These are phyloP conservation scores for Teunomyces funiuensis DNA, from an alignment of 805 yeast species.

Conservation along the genomic window DNA sequence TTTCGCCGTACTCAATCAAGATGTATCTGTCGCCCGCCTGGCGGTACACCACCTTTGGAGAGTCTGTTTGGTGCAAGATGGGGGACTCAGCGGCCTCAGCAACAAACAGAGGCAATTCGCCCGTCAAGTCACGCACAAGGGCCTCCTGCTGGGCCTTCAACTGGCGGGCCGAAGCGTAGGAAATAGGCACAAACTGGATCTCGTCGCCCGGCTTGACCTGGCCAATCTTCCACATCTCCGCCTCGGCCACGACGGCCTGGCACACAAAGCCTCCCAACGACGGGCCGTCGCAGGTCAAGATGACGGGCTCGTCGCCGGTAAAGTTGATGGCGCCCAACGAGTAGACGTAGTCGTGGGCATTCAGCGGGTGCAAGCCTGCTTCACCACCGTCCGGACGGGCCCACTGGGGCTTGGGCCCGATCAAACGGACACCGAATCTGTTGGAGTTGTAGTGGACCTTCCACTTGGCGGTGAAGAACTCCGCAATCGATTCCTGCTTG, in stretches of 20 bases:
- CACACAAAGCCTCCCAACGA: conserved; percentile 97
- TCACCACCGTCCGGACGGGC: conserved; percentile 96
- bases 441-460: conserved; percentile 96
- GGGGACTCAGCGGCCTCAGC: conserved; percentile 60
- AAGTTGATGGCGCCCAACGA: conserved; percentile 96
- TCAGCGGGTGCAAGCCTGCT: conserved; percentile 98
- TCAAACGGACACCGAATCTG: conserved; percentile 91
- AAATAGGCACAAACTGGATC: conserved; percentile 76
- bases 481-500: conserved; percentile 66
- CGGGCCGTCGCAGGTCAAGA: conserved; percentile 96
- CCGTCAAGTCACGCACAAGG: conserved; percentile 46
- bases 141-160: conserved; percentile 63
- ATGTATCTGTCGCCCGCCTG: conserved; percentile 97
- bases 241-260: conserved; percentile 91
- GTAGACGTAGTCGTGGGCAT: conserved; percentile 95
- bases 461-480: conserved; percentile 80
- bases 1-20: conserved; percentile 90
- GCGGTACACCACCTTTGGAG: conserved; percentile 80
- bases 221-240: conserved; percentile 98
- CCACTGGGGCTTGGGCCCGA: conserved; percentile 97
- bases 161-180: conserved; percentile 63
- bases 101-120: conserved; percentile 36
- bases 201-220: conserved; percentile 94
- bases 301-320: conserved; percentile 98
- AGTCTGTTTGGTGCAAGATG: conserved; percentile 52